Evolutionary conservation across 257 asterid species (phyloP).

Genomic region (Echium plantagineum): DNA sequence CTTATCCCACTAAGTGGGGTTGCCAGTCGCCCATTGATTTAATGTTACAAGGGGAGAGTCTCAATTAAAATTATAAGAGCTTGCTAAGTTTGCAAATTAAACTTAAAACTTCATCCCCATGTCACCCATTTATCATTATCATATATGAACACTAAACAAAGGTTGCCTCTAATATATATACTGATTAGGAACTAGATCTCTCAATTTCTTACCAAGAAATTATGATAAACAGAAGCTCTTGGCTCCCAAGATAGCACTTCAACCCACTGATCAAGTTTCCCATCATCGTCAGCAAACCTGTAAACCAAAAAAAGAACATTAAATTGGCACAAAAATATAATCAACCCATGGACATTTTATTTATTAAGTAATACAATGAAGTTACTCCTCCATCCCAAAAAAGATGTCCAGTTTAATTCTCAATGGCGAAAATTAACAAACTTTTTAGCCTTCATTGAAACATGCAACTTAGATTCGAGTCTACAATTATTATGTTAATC

Average conservation of each 20-base stretch:
- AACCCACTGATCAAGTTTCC: conserved; percentile 72
- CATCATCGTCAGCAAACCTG: conserved; percentile 46
- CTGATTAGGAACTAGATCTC: background rate
- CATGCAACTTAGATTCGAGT: no score
- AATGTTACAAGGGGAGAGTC: background rate
- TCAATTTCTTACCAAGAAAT: conserved; percentile 52
- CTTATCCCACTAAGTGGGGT: no score
- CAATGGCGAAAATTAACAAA: no score
- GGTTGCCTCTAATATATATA: no score
- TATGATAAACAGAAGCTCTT: conserved; percentile 72
- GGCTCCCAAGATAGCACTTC: conserved; percentile 96
- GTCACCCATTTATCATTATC: background rate
- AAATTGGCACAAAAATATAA: background rate
- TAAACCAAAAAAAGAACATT: background rate
- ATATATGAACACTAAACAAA: no score
- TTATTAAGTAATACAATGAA: background rate
- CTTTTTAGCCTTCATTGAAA: no score
- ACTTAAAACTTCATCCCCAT: background rate
- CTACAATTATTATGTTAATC: no score
- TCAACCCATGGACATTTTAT: background rate
- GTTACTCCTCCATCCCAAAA: no score
- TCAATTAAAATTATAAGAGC: no score
- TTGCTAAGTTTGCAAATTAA: background rate
- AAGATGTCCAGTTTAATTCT: no score
- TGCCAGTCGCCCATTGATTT: background rate